A percentile compares a stretch with the other conserved stretches of the same genome.
phyloP scores from a whole-genome alignment of 805 yeast species.

The Jamesozyma hellenica region DNA sequence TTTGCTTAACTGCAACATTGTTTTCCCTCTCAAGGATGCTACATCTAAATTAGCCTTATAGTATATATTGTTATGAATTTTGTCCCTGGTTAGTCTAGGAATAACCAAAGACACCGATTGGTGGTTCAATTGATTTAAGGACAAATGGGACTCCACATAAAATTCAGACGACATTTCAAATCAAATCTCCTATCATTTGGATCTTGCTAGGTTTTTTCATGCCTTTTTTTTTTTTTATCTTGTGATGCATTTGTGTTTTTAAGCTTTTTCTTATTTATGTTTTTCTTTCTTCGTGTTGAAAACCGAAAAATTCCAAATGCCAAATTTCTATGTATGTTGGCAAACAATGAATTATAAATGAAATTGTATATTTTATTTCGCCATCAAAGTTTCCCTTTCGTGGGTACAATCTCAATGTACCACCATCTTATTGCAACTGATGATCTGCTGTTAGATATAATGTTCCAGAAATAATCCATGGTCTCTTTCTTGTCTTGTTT shows the following conservation, averaged over 20 bases:
- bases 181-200: too few species aligned
- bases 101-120: slow-evolving; percentile 28
- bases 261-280: too few species aligned
- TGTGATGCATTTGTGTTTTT: too few species aligned
- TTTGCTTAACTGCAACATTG: slow-evolving; percentile 16
- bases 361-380: background rate
- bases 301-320: too few species aligned
- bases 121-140: slow-evolving; percentile 23
- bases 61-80: slow-evolving; percentile 24
- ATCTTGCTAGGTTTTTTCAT: too few species aligned
- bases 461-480: slow-evolving; percentile 15
- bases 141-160: slow-evolving; percentile 22
- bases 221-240: too few species aligned
- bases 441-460: slow-evolving; percentile 11
- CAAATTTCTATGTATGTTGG: too few species aligned
- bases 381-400: slow-evolving; percentile 3
- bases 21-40: slow-evolving; percentile 23
- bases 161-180: slow-evolving; percentile 21
- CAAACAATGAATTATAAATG: too few species aligned
- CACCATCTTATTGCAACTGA: slow-evolving; percentile 23
- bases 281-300: too few species aligned
- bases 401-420: slow-evolving; percentile 13
- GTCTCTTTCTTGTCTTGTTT: slow-evolving; percentile 5
- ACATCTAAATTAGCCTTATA: slow-evolving; percentile 22
- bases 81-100: slow-evolving; percentile 25